Evolutionary conservation across 495 filamentous ascomycete species (phyloP), one percentile per base, ranked within the genome.

Genomic region (Aspergillus bridgeri): DNA sequence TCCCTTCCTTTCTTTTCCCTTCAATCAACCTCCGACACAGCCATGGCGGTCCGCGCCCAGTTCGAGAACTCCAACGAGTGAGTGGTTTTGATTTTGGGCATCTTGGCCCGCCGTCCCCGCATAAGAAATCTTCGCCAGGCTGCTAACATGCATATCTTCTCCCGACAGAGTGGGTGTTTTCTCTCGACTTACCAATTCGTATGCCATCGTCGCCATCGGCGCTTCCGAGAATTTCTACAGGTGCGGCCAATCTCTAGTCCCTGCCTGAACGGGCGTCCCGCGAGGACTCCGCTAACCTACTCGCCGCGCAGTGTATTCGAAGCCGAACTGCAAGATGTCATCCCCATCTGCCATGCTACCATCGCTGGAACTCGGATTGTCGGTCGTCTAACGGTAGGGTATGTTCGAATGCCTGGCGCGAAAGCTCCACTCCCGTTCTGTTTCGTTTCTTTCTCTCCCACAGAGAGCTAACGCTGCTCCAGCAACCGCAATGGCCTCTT

Each of bases 51-150:
- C 50, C 86, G 89, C 71, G 88, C 89, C 55, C 87, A 94, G 79
- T 98, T 98, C 71, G 94, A 98, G 78, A 97, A 96, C 78, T 96
- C 91, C 61, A 97, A 98, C 81, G 94, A 98, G 94, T 98, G 74
- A 70, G 84, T 78, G 15, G 23, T 20, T 13, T 2, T 49, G 23
- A 15, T 13, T 2, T 49, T 51, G 48, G 48, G 4, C 33, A 15
- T 38, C 5, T 15, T 38, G 33, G 13, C 13, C 9, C 9, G 33
- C 9, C 33, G 33, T 15, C 33, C 7, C 33, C 33, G 33, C 33
- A 38, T 13, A 38, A 50, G 19, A 52, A 23, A 7, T 27, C 21
- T 27, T 24, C 21, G 5, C 13, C 19, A 46, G n/a, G 18, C 42
- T 11, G 53, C 46, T 48, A 29, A 50, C 33, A 33, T 38, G 24